Base-by-base conservation (phyloP, 176 grass and related monocot genomes). In the Carex parvula region DNA sequence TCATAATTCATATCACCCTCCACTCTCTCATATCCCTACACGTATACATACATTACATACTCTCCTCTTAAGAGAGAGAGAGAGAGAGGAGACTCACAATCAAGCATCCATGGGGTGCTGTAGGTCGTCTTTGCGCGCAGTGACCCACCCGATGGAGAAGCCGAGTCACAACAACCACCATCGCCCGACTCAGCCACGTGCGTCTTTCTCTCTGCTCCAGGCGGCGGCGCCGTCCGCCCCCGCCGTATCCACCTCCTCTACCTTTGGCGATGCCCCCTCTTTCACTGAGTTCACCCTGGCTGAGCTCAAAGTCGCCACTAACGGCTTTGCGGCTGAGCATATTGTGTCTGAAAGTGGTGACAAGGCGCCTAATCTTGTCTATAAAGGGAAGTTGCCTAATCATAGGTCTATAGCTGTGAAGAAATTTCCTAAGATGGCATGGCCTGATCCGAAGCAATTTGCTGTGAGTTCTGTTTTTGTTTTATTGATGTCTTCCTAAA, bases 381-480 rank as follows among this genome's bases (percentile, higher is more conserved):
- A 98, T 87, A 89, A 74, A 87, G 95, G 95, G 16, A 89, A 83
- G 62, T 86, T 98, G 35, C 79, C 89, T 82, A 64, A 14, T 60
- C 84, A 70, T 79, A 86, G 88, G 76, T 88, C 88, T 87, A 94
- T 98, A 83, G 95, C 95, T 86, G 92, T 98, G 64, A 98, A 98
- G 91, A 98, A 98, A 85, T 98, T 98, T 84, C 33, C 88, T 80
- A 93, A 93, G 92, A 54, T 84, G 58, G 89, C 95, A 1, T 98
- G 95, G 95, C 95, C 95, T 52, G 95, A 98, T 65, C 82, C 95
- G 53, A 95, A 98, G 91, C 95, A 98, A 88, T 98, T 98, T 82
- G 92, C 91, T 81, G 95, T 98, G 84, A 70, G 87, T 54, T 52
- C 33, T 3, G 29, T 57, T 62, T 60, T 62, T 50, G n/a, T 2